Base-by-base conservation (phyloP, 2,329 filamentous ascomycete species). In the Sordariomycetes sp. region DNA sequence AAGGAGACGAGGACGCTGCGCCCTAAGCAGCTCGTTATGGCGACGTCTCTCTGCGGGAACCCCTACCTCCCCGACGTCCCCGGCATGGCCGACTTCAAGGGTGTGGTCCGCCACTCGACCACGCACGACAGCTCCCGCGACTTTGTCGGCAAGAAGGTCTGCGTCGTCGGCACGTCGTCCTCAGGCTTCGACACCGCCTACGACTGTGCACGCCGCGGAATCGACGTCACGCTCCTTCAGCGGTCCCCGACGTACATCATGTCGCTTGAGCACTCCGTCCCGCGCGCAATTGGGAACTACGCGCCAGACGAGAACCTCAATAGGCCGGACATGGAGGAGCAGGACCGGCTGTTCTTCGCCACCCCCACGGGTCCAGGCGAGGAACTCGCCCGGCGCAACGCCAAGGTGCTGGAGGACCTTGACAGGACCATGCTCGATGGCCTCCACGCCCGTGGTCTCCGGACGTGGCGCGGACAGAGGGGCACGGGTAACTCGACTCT, bases 31-130 rank as follows among this genome's bases (percentile, higher is more conserved):
- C 17, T 48, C 20, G 42, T 48, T n/a, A 48, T 48, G 42, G 42
- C 42, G 12, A 48, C 42, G 17, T 48, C 42, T 4, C 20, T 48
- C 7, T 95, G 89, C 59, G 89, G 89, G 35, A 85, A 87, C 4
- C 79, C 85, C 0, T 89, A 90, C 67, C 82, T 87, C 73, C 85
- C 87, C 0, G 74, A 78, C 7, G 76, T 95, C 2, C 78, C 81
- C 0, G 84, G 83, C 17, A 82, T 89, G 68, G 83, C 87, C 3
- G 75, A 77, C 6, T 95, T 90, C 72, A 78, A 83, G 59, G 89
- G 88, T 2, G 70, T 81, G 1, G 81, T 91, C 45, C 85, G 81
- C 64, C 89, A 95, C 68, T 92, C 87, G 0, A 89, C 84, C 20
- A 72, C 87, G 42, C 72, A 48, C 42, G 42, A 48, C 42, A 48